Evolutionary conservation across 2,329 filamentous ascomycete genomes (phyloP), one percentile per base, ranked within the genome.

Genomic region (Camptophora hylomeconis): DNA sequence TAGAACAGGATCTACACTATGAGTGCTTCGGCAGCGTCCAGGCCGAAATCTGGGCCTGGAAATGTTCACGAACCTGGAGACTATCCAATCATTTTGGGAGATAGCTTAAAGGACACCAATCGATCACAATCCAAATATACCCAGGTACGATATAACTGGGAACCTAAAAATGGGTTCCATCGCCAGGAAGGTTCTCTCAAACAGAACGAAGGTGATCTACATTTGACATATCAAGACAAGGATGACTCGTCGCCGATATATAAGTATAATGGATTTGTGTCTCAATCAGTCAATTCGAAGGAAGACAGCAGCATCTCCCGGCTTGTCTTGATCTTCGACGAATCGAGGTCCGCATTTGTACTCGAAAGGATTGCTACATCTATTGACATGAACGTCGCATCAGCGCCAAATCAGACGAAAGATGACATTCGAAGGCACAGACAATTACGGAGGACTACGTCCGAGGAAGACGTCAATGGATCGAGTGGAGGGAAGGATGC

Each of bases 331-430:
- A 69, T 87, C 33, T 89, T 87, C 48, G 80, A 92, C 52, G 65
- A 76, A 6, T 60, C 65, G 11, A 73, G 72, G 29, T 73, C 87
- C 46, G 76, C 69, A 32, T 89, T 89, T 41, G 73, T 89, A 16
- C 66, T 94, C 31, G 83, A 94, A 57, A 74, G 73, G 28, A 62
- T 94, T 31, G 72, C 82, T 48, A 78, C 75, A n/a, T 75, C 75
- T 20, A 79, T 92, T 55, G 76, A 82, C 46, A 86, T 93, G 76
- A 94, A 93, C 52, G 58, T 93, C 30, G 73, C 70, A 29, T 72
- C 67, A 31, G 73, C 73, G 9, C 80, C 78, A 2, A 27, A 29
- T n/a, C 28, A 34, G 17, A 26, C 23, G 11, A 38, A 45, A n/a
- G 45, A 47, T 7, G 51, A 54, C 2, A 40, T 42, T 5, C 26